Evolutionary conservation across 169 alveolate genomes (phyloP), one percentile per base, ranked within the genome.

Genomic region (Ichthyophthirius multifiliis): DNA sequence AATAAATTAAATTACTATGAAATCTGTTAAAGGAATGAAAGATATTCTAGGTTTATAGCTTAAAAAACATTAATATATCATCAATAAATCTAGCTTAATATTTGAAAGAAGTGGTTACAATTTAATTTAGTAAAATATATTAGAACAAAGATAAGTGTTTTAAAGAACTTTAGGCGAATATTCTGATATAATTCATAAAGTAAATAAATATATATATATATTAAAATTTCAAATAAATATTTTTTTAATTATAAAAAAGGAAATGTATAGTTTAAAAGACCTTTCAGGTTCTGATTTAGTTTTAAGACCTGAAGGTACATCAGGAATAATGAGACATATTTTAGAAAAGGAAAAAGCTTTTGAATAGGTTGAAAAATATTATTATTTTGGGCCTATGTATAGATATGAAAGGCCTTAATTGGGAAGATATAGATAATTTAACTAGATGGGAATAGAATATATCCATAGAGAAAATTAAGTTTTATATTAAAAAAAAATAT

Each of bases 291-390:
- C 45, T 10, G 44, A 30, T 4, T 43, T 82, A 30, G 88, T 82
- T 6, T 34, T 82, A 16, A 48, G 88, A n/a, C 88, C 88, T 0
- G 88, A 82, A 64, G 88, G 88, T 1, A 82, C 88, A 7, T 83
- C 88, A 43, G 76, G 88, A 4, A 67, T 48, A 1, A 65, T 82
- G 44, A 37, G 88, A 20, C 44, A 30, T 27, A 12, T 74, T 13
- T 16, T 82, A 55, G 71, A 55, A 55, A 55, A 55, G 23, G 23
- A 34, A 3, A 55, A 55, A 39, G 43, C 23, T 23, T 55, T 55
- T 27, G 71, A 55, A 55, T 27, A 55, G 16, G 10, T 27, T 4
- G 13, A 45, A 7, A 74, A 65, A 37, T 46, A 32, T 34, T 83
- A 46, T 62, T 83, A 75, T 31, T 30, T 35, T 18, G 83, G 88